Evolutionary conservation across 2,329 filamentous ascomycete genomes (phyloP).

Genomic region (Ophiostoma ulmi): DNA sequence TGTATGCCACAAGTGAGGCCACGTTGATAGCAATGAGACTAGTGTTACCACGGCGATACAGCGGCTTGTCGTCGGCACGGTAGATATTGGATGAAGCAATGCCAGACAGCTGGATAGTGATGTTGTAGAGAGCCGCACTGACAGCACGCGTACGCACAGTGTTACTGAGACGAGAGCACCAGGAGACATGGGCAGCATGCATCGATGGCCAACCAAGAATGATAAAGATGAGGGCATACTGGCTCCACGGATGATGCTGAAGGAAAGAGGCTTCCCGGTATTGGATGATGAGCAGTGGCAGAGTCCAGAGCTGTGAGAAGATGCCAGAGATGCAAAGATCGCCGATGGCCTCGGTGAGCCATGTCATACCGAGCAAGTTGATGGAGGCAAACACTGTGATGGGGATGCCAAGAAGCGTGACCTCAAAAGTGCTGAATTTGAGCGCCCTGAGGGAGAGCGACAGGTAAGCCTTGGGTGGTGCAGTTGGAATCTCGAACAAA

Average conservation of each 20-base stretch:
- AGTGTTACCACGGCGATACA: constrained; percentile 42
- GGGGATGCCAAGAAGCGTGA: constrained; percentile 27
- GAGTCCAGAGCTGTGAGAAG: constrained; percentile 47
- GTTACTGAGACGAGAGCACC: constrained; percentile 58
- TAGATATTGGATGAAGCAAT: constrained; percentile 42
- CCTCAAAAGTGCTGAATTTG: constrained; percentile 26
- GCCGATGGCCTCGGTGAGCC: not conserved
- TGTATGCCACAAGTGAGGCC: constrained; percentile 35
- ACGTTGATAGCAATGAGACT: constrained; percentile 38
- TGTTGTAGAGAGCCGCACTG: constrained; percentile 57
- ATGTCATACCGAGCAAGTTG: constrained; percentile 10
- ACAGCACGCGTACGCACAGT: constrained; percentile 59
- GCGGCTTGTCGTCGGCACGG: constrained; percentile 41
- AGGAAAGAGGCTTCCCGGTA: constrained; percentile 27
- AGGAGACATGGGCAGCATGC: constrained; percentile 45
- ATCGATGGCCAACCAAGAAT: constrained; percentile 47
- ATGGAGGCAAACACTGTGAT: not conserved
- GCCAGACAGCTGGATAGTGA: constrained; percentile 43
- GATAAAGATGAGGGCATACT: constrained; percentile 43
- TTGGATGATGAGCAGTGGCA: constrained; percentile 44
- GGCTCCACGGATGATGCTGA: constrained; percentile 37
- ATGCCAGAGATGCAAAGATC: constrained; percentile 33
- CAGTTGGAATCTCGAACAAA: constrained; percentile 20
- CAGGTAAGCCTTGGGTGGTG: constrained; percentile 22
- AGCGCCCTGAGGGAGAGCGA: constrained; percentile 24